These are phyloP conservation scores for Entelexis paramagnoliae DNA, from an alignment of 1,139 yeast species.

Conservation along the genomic window DNA sequence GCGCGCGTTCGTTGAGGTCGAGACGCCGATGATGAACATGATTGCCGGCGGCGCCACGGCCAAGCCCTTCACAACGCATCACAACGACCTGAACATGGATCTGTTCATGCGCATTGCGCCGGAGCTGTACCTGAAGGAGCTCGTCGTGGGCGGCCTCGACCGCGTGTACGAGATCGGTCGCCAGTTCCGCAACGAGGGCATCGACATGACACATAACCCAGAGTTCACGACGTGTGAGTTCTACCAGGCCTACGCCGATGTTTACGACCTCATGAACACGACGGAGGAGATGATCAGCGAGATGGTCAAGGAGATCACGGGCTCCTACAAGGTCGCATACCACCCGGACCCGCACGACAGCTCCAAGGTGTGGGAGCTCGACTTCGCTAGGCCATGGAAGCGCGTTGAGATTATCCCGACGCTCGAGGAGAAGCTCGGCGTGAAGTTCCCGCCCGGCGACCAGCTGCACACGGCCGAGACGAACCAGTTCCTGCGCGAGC, in stretches of 20 bases:
- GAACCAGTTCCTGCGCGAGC: conserved; percentile 74
- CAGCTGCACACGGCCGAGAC: conserved; percentile 90
- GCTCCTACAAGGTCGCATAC: conserved; percentile 71
- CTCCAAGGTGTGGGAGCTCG: conserved; percentile 57
- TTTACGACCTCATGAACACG: conserved; percentile 91
- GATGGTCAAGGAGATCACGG: conserved; percentile 94
- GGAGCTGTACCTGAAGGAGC: conserved; percentile 88
- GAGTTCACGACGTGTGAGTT: conserved; percentile 97
- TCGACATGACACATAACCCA: conserved; percentile 95
- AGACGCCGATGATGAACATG: conserved; percentile 97
- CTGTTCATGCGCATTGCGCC: conserved; percentile 99
- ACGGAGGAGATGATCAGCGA: conserved; percentile 90
- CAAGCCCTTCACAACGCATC: conserved; percentile 94
- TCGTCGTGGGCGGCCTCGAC: conserved; percentile 97
- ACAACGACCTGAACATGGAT: conserved; percentile 90
- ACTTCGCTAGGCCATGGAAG: conserved; percentile 96
- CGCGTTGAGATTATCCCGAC: conserved; percentile 96
- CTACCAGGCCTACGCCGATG: conserved; percentile 91
- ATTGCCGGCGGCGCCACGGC: conserved; percentile 99
- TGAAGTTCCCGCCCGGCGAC: conserved; percentile 92
- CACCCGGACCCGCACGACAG: conserved; percentile 87
- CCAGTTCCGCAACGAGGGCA: conserved; percentile 98
- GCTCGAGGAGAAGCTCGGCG: conserved; percentile 74
- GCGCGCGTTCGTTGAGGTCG: conserved; percentile 87
- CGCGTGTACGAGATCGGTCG: conserved; percentile 98